A percentile compares a stretch with the other conserved stretches of the same genome.
These are phyloP conservation scores for Cystofilobasidium bisporidii DNA, from an alignment of 768 basidiomycete species.

Conservation along the genomic window DNA sequence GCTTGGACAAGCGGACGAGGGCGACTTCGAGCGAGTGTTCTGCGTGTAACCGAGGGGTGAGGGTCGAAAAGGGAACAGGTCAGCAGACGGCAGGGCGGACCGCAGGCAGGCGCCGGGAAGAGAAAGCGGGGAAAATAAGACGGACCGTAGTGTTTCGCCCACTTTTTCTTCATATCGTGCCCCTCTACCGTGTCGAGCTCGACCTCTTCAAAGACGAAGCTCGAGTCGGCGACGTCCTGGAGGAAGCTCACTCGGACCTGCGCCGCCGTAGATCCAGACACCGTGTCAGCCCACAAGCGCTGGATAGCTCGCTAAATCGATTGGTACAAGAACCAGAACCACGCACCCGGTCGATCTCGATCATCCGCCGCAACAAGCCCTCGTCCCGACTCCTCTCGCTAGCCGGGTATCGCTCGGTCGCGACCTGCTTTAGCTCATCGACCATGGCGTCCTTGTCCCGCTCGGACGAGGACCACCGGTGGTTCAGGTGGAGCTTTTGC, in stretches of 20 bases:
- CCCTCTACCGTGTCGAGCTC: constrained; percentile 53
- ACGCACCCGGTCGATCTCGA: constrained; percentile 2
- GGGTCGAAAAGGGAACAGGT: background rate
- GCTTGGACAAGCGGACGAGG: background rate
- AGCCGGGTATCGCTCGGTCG: constrained; percentile 46
- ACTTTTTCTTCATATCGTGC: constrained; percentile 34
- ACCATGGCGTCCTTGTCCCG: constrained; percentile 35
- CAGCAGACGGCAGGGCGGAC: background rate
- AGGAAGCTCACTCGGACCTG: constrained; percentile 38
- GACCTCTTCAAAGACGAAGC: constrained; percentile 71
- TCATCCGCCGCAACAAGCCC: background rate
- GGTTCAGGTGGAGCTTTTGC: constrained; percentile 76
- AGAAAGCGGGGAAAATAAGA: background rate
- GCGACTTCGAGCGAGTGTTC: constrained; percentile 23
- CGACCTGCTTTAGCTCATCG: constrained; percentile 39
- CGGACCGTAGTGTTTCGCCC: constrained; percentile 51
- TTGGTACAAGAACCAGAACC: too few species aligned
- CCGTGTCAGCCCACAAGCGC: background rate
- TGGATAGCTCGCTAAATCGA: too few species aligned
- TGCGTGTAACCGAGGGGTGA: background rate
- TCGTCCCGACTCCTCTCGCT: constrained; percentile 32
- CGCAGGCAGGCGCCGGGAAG: too few species aligned
- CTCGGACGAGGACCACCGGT: constrained; percentile 48
- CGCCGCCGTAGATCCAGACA: too few species aligned
- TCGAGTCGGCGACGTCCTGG: constrained; percentile 56